These are phyloP conservation scores for Podaxis pistillaris DNA, from an alignment of 768 basidiomycete species.

Conservation along the genomic window DNA sequence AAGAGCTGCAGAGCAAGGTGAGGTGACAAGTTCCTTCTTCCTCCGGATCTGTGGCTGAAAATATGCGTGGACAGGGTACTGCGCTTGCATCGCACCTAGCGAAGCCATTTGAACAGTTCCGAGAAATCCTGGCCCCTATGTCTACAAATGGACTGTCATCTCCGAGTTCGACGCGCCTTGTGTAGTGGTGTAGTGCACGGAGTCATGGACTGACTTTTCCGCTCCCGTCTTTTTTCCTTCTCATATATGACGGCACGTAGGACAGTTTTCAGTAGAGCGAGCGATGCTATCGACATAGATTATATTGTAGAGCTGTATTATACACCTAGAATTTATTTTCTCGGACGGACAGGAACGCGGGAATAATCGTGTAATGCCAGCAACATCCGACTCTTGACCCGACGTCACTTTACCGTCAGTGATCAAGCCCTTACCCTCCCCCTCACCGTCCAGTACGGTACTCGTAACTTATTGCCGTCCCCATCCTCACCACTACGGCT, in stretches of 20 bases:
- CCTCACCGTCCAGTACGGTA: neutral
- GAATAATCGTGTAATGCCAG: conserved; percentile 18
- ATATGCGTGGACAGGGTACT: conserved; percentile 32
- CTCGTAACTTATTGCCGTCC: neutral
- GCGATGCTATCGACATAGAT: conserved; percentile 3
- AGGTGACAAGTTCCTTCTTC: conserved; percentile 16
- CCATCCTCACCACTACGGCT: neutral
- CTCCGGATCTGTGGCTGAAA: conserved; percentile 8
- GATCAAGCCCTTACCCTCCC: neutral
- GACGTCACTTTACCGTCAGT: conserved; percentile 11
- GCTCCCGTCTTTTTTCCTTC: neutral
- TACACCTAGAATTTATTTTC: conserved; percentile 7
- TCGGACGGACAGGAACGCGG: conserved; percentile 14
- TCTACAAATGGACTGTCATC: conserved; percentile 21
- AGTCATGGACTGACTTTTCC: neutral
- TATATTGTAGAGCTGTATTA: conserved; percentile 16
- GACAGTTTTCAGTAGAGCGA: neutral
- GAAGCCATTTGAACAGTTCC: conserved; percentile 41
- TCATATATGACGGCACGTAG: neutral
- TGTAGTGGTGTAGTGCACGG: neutral
- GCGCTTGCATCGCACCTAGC: conserved; percentile 43
- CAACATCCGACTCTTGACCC: conserved; percentile 8
- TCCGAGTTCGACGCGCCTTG: conserved; percentile 19
- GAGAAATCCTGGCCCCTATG: conserved; percentile 32
- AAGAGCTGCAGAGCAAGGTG: conserved; percentile 62